Base-by-base conservation (phyloP, 371 early-diverging fungal species). In the Apophysomyces ossiformis region DNA sequence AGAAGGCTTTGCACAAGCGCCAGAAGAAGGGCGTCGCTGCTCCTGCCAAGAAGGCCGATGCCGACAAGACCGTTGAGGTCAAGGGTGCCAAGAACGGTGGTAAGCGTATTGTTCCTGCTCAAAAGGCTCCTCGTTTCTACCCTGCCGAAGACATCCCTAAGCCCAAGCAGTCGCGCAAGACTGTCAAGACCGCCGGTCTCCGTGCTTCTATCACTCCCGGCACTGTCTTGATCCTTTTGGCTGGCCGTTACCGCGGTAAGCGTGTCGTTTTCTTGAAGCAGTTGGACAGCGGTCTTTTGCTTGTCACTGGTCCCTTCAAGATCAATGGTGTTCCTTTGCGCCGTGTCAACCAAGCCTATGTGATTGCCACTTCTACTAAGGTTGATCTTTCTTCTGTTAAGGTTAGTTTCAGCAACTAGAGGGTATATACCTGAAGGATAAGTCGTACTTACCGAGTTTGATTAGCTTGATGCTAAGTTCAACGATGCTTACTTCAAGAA, bases 191-290 rank as follows among this genome's bases (percentile, higher is more conserved):
- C 66, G 82, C 90, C 68, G 81, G 82, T 74, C 90, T 97, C 71
- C 95, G 98, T 80, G 70, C 85, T 68, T 78, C 92, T 80, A 97
- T 99, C 85, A 95, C 93, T 69, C 97, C 99, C 70, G 98, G 99
- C 73, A 95, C 99, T 79, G 96, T 99, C 75, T 88, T 97, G 70
- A 97, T 99, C 78, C 87, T 99, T 65, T 87, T 99, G 73, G 93
- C 98, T 63, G 99, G 98, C 75, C 93, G 97, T 67, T 96, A 91
- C 93, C 91, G 95, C 67, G 99, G 99, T 69, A 96, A 97, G 93
- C 93, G 97, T 69, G 99, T 98, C 71, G 98, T 99, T 60, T 96
- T 93, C 92, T 88, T 99, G 84, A 97, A 96, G 93, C 95, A 95
- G 85, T 90, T 99, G 72, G 89, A 86, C 66, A 90, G 92, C 66